These are phyloP conservation scores for Phytophthora syringae DNA, from an alignment of 352 stramenopile genomes.

Conservation along the genomic window DNA sequence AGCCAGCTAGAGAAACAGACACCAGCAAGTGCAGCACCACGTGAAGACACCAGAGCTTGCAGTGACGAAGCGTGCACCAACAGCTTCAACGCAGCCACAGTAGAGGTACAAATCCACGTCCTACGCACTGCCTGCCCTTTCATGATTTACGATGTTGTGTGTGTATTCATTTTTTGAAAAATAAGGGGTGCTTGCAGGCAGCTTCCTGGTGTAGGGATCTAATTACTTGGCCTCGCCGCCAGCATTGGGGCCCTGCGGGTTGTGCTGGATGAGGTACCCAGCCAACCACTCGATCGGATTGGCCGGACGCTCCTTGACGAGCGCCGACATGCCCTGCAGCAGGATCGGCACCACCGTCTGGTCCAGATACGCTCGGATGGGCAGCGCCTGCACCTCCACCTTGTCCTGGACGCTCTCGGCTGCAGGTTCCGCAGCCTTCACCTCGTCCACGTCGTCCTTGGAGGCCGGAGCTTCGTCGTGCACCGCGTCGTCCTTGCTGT, in stretches of 20 bases:
- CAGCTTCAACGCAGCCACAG: conserved; percentile 13
- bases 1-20: conserved; percentile 32
- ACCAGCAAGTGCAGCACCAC: conserved; percentile 8
- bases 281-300: conserved; percentile 98
- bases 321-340: conserved; percentile 97
- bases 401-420: conserved; percentile 85
- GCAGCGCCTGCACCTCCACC: conserved; percentile 92
- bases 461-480: conserved; percentile 34
- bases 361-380: conserved; percentile 98
- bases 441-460: conserved; percentile 40
- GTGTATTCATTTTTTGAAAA: conserved; percentile 28
- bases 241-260: conserved; percentile 87
- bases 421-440: conserved; percentile 76
- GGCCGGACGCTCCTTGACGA: conserved; percentile 96
- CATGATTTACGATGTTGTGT: conserved; percentile 18
- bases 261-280: conserved; percentile 96
- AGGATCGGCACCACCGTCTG: conserved; percentile 99
- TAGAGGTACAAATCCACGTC: conserved; percentile 24
- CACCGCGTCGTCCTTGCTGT: conserved; percentile 28
- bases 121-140: not conserved
- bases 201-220: conserved; percentile 16
- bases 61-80: conserved; percentile 2
- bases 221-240: conserved; percentile 68
- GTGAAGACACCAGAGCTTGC: conserved; percentile 8
- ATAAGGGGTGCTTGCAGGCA: conserved; percentile 25